phyloP scores from a whole-genome alignment of 2,329 filamentous ascomycete genomes.

The Allantophomopsis lycopodina region DNA sequence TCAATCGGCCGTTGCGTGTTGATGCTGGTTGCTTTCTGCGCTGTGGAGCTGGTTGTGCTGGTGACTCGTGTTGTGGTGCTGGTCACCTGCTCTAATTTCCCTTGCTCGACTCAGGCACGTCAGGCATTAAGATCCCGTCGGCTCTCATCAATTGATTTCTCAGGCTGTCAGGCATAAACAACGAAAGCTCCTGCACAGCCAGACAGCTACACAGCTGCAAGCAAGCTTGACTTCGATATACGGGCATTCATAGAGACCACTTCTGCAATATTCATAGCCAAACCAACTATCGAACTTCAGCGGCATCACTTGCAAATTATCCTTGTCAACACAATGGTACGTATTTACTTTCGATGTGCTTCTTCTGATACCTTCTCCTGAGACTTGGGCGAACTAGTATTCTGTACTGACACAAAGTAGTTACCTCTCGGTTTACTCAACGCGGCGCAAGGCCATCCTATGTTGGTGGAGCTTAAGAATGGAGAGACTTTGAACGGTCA shows the following conservation, averaged over 20 bases:
- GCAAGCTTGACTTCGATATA: too few relatives aligned
- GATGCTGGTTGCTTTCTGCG: too few relatives aligned
- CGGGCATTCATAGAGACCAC: not conserved
- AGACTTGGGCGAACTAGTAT: not conserved
- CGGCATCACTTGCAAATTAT: not conserved
- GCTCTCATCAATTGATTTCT: not conserved
- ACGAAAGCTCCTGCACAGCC: too few relatives aligned
- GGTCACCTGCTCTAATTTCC: too few relatives aligned
- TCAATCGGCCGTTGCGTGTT: too few relatives aligned
- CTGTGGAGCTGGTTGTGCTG: too few relatives aligned
- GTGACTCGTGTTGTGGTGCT: too few relatives aligned
- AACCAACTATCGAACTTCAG: too few relatives aligned
- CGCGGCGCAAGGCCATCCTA: slow-evolving; percentile 92
- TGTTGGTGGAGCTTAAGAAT: slow-evolving; percentile 95
- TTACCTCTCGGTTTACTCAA: slow-evolving; percentile 73
- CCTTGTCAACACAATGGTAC: not conserved
- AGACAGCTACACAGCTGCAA: too few relatives aligned
- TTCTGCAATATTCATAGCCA: too few relatives aligned
- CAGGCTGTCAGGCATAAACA: too few relatives aligned
- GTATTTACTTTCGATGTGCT: not conserved
- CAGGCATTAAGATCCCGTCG: not conserved
- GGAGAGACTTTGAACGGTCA: slow-evolving; percentile 96
- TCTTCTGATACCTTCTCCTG: not conserved
- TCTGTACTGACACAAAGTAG: slow-evolving; percentile 21
- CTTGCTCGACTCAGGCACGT: too few relatives aligned